Conservation (phyloP, 306 rosid genomes). For the Psophocarpus tetragonolobus region DNA sequence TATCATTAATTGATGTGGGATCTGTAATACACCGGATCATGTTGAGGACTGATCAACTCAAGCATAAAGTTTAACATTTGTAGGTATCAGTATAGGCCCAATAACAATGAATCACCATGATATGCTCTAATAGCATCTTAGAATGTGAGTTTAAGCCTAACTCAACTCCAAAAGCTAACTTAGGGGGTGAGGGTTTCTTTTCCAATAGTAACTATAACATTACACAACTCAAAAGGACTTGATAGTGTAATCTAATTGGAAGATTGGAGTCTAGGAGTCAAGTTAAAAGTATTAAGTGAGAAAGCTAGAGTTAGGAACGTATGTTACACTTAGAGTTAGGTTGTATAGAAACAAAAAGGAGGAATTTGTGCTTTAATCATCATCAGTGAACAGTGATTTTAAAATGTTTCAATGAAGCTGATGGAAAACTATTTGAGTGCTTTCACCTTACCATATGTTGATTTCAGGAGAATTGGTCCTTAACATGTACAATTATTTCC, state of each 20-base stretch:
- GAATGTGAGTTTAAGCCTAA: too few species aligned
- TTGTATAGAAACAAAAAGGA: background rate
- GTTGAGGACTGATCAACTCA: too few species aligned
- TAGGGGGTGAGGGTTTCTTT: too few species aligned
- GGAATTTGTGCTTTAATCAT: background rate
- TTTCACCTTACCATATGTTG: background rate
- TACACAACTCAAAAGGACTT: background rate
- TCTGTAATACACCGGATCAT: too few species aligned
- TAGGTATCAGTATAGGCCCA: too few species aligned
- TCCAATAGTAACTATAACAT: background rate
- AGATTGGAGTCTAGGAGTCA: background rate
- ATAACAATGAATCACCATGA: too few species aligned
- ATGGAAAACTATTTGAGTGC: background rate
- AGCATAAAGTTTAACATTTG: too few species aligned
- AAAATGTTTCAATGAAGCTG: background rate
- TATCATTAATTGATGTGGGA: too few species aligned
- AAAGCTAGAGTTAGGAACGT: background rate
- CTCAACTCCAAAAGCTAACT: too few species aligned
- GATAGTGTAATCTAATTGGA: background rate
- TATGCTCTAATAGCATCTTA: too few species aligned
- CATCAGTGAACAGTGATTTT: background rate
- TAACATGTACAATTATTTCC: conserved; percentile 32
- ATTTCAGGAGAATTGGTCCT: background rate
- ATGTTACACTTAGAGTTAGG: background rate
- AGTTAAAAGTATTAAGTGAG: background rate